Conservation (phyloP, 495 filamentous ascomycete genomes). For the Penicillium paxilli region DNA sequence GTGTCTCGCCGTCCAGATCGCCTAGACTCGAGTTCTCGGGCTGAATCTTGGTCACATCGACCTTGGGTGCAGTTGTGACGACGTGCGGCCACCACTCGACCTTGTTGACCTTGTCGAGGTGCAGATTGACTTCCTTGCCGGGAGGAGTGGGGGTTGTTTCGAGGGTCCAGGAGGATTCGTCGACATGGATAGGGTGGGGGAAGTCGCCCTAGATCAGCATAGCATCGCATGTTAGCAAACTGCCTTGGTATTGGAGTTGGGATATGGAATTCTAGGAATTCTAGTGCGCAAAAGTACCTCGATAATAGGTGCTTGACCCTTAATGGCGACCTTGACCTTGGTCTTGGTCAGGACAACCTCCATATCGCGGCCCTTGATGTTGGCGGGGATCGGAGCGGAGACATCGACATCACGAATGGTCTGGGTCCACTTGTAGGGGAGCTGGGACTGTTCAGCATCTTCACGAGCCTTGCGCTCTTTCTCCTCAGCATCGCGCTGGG, state of each 20-base stretch:
- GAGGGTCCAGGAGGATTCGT: constrained; percentile 95
- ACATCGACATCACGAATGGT: constrained; percentile 92
- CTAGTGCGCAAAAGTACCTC: no score
- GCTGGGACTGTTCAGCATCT: constrained; percentile 80
- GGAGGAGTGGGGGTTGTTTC: constrained; percentile 58
- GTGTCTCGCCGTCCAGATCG: constrained; percentile 93
- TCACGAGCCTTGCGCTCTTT: constrained; percentile 75
- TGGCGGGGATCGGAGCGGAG: constrained; percentile 70
- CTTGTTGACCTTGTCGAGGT: constrained; percentile 96
- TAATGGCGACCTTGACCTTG: constrained; percentile 77
- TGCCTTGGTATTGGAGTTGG: neutral
- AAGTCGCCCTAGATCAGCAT: constrained; percentile 66
- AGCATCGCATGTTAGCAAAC: neutral
- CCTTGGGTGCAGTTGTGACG: constrained; percentile 71
- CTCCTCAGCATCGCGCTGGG: constrained; percentile 52
- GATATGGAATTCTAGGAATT: no score
- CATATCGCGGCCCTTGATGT: constrained; percentile 81
- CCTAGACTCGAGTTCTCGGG: constrained; percentile 88
- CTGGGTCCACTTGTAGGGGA: constrained; percentile 98
- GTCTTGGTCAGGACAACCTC: constrained; percentile 79
- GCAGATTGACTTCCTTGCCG: constrained; percentile 78
- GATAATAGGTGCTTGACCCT: constrained; percentile 84
- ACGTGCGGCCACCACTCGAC: constrained; percentile 98
- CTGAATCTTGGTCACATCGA: constrained; percentile 92
- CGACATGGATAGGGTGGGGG: constrained; percentile 73